These are phyloP conservation scores for Colletotrichum euphorbiae DNA, from an alignment of 2,329 filamentous ascomycete species.

Conservation along the genomic window DNA sequence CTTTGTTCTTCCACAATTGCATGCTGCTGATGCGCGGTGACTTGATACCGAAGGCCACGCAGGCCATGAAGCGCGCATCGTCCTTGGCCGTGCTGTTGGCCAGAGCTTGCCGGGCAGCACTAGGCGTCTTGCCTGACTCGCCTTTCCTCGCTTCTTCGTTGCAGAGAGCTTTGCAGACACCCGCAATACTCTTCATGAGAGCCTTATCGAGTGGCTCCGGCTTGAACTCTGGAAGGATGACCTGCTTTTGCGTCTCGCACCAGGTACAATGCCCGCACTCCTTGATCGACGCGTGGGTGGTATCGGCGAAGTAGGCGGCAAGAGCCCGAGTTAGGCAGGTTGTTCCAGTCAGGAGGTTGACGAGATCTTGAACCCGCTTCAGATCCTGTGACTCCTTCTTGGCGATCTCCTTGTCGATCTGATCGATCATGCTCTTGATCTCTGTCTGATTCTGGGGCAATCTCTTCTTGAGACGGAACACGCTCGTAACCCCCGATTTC, in stretches of 20 bases:
- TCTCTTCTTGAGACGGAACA: slow-evolving; percentile 62
- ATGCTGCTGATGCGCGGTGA: slow-evolving; percentile 65
- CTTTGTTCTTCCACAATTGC: slow-evolving; percentile 55
- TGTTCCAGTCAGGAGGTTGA: slow-evolving; percentile 63
- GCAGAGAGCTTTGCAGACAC: slow-evolving; percentile 46
- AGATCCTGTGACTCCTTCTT: slow-evolving; percentile 66
- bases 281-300: slow-evolving; percentile 53
- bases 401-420: slow-evolving; percentile 63
- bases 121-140: background rate
- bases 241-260: slow-evolving; percentile 53
- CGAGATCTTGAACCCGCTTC: slow-evolving; percentile 60
- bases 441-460: slow-evolving; percentile 58
- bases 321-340: slow-evolving; percentile 65
- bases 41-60: slow-evolving; percentile 71
- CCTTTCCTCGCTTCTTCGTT: slow-evolving; percentile 7
- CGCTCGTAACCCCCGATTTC: slow-evolving; percentile 62
- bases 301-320: slow-evolving; percentile 69
- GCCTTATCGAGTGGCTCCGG: slow-evolving; percentile 52
- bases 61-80: slow-evolving; percentile 69
- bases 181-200: slow-evolving; percentile 58
- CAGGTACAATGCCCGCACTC: slow-evolving; percentile 68
- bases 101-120: slow-evolving; percentile 6
- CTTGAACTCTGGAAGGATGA: slow-evolving; percentile 54
- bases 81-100: slow-evolving; percentile 55
- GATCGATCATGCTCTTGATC: slow-evolving; percentile 57